Evolutionary conservation across 2,329 filamentous ascomycete genomes (phyloP).

Genomic region (Albophoma yamanashiensis): DNA sequence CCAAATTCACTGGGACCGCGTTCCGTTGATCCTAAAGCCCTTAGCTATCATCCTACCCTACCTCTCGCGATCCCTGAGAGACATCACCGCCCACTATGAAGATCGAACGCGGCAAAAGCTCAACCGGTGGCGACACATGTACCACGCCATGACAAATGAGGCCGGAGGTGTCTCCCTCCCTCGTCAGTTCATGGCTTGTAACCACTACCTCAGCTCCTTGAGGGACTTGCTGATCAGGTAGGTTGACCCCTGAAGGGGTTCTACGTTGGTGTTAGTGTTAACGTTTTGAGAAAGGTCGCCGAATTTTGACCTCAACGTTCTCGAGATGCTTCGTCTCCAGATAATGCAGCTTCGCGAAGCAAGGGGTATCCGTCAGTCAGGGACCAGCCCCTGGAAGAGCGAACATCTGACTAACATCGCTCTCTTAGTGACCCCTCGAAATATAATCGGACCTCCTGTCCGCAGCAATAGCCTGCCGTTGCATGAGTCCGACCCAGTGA

Average conservation of each 20-base stretch:
- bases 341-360: slow-evolving; percentile 41
- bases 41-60: slow-evolving; percentile 47
- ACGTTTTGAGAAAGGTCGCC: slow-evolving; percentile 22
- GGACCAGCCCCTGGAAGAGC: background rate
- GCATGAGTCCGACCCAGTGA: slow-evolving; percentile 11
- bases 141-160: slow-evolving; percentile 42
- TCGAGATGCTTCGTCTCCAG: slow-evolving; percentile 37
- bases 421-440: slow-evolving; percentile 17
- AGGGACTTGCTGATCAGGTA: slow-evolving; percentile 42
- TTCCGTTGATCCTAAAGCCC: slow-evolving; percentile 42
- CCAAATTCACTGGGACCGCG: slow-evolving; percentile 36
- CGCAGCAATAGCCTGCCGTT: slow-evolving; percentile 18
- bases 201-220: slow-evolving; percentile 39
- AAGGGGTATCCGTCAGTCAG: slow-evolving; percentile 38
- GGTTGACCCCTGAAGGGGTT: slow-evolving; percentile 2
- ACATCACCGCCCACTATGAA: slow-evolving; percentile 41
- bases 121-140: slow-evolving; percentile 48
- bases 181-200: slow-evolving; percentile 44
- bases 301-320: slow-evolving; percentile 43
- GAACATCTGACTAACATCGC: background rate
- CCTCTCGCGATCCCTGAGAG: slow-evolving; percentile 37
- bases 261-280: slow-evolving; percentile 7
- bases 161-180: slow-evolving; percentile 38
- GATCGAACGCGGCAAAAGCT: slow-evolving; percentile 35
- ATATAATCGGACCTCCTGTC: slow-evolving; percentile 21